These are phyloP conservation scores for Wickerhamomyces mucosus DNA, from an alignment of 805 yeast species.

Conservation along the genomic window DNA sequence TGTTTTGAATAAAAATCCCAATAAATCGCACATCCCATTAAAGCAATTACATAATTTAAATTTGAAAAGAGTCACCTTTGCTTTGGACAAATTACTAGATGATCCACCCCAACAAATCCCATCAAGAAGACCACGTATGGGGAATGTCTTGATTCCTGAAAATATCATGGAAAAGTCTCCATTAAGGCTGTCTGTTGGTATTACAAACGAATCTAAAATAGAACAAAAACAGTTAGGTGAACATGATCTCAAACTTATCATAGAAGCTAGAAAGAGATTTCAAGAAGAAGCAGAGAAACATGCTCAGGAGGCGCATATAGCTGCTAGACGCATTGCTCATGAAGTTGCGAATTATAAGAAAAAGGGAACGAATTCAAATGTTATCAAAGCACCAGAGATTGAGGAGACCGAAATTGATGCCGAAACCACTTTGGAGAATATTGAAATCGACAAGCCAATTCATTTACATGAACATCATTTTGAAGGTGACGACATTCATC, in stretches of 20 bases:
- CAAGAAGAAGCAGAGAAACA: slow-evolving; percentile 57
- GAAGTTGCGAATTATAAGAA: slow-evolving; percentile 45
- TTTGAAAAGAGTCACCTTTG: slow-evolving; percentile 65
- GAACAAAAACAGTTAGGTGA: slow-evolving; percentile 16
- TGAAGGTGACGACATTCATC: slow-evolving; percentile 21
- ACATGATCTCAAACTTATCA: slow-evolving; percentile 43
- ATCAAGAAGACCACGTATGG: slow-evolving; percentile 69
- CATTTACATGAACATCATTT: slow-evolving; percentile 52
- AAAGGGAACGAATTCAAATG: slow-evolving; percentile 1
- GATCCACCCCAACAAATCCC: slow-evolving; percentile 97
- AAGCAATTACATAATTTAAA: slow-evolving; percentile 19
- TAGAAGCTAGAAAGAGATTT: slow-evolving; percentile 48
- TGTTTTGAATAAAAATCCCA: slow-evolving; percentile 36
- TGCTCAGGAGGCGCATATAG: slow-evolving; percentile 65
- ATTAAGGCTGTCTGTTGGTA: slow-evolving; percentile 58
- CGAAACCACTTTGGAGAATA: slow-evolving; percentile 13
- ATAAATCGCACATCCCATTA: slow-evolving; percentile 26
- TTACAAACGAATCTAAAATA: slow-evolving; percentile 35
- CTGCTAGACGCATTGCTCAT: slow-evolving; percentile 60
- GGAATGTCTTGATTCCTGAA: slow-evolving; percentile 66
- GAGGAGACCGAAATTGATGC: slow-evolving; percentile 19
- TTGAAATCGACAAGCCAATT: slow-evolving; percentile 66
- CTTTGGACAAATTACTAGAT: slow-evolving; percentile 55
- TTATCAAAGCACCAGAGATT: slow-evolving; percentile 1
- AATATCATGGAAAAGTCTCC: slow-evolving; percentile 51